phyloP scores from a whole-genome alignment of 495 filamentous ascomycete species.

The Daldinia vernicosa region DNA sequence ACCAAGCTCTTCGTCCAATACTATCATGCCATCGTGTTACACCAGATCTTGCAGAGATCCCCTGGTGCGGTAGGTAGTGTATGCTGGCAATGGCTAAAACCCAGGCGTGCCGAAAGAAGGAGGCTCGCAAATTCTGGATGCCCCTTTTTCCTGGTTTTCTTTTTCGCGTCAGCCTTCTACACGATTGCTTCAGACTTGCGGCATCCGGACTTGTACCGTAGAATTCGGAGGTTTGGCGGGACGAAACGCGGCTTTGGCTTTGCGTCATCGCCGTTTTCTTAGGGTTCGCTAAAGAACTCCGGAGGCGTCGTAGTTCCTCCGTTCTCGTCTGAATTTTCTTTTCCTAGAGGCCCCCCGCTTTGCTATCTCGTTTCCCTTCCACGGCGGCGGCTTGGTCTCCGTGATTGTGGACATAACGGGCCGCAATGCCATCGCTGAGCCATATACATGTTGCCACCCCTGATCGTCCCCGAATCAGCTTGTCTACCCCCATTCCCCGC shows the following conservation, averaged over 20 bases:
- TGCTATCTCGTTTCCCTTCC: constrained; percentile 23
- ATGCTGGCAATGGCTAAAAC: constrained; percentile 21
- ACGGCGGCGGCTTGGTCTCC: constrained; percentile 44
- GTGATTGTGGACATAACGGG: constrained; percentile 45
- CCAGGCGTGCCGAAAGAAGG: constrained; percentile 1
- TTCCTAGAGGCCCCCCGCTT: constrained; percentile 26
- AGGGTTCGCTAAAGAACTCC: constrained; percentile 31
- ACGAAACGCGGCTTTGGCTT: constrained; percentile 28
- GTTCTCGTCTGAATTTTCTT: constrained; percentile 23
- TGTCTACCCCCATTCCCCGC: constrained; percentile 35
- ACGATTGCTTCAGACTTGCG: background rate
- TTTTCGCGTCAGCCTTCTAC: background rate
- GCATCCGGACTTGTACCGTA: background rate
- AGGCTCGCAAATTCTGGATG: background rate
- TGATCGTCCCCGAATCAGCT: constrained; percentile 24
- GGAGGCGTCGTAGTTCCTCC: constrained; percentile 27
- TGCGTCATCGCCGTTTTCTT: constrained; percentile 30
- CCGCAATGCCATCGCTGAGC: constrained; percentile 41
- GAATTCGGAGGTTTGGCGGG: constrained; percentile 28
- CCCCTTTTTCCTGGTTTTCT: background rate
- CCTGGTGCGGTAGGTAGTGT: constrained; percentile 31
- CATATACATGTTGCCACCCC: constrained; percentile 32
- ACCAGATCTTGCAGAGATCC: constrained; percentile 39
- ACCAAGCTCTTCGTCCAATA: constrained; percentile 26
- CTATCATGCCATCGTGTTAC: constrained; percentile 27